Base-by-base conservation (phyloP, 2,329 filamentous ascomycete species). In the Trichoderma asperellum region DNA sequence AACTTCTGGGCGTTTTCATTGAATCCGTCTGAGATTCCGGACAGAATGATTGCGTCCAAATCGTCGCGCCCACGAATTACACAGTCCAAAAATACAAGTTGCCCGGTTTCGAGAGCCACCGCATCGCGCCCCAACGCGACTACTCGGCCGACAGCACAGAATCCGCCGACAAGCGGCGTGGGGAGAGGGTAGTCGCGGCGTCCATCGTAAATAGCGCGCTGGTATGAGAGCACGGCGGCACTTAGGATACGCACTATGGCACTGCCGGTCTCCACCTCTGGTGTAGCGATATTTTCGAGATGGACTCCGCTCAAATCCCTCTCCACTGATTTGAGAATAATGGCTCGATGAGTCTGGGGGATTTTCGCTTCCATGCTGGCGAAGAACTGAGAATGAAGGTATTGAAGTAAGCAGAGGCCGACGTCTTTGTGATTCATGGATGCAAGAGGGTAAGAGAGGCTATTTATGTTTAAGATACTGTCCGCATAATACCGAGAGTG, bases 101-200 rank as follows among this genome's bases (percentile, higher is more conserved):
- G 75, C 34, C 77, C 78, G 37, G 74, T 72, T 32, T 73, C 69
- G 16, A 80, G 70, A n/a, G 73, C 71, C 8, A 76, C 74, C 5
- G 77, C 73, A 64, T 81, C 79, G 1, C 74, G 72, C 3, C 79
- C 79, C 14, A 77, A 70, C 29, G 77, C 76, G 21, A 77, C 74
- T 14, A 81, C 72, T 37, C 80, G 80, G 60, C 79, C 80, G 70
- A 83, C 73, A 70, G 76, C 76, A 43, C 40, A 43, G 18, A n/a
- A 43, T 4, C 40, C 40, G 18, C 16, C 40, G 4, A 43, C 40
- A 43, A 43, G 40, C 2, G 40, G 40, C 18, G 2, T 43, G 16
- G 40, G 40, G 7, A 43, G 40, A 43, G 40, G 40, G 8, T 43
- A 43, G 5, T 43, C 18, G 40, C 40, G 40, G 40, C 5, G 18